These are phyloP conservation scores for Grammothele lineata DNA, from an alignment of 768 basidiomycete species.

Conservation along the genomic window DNA sequence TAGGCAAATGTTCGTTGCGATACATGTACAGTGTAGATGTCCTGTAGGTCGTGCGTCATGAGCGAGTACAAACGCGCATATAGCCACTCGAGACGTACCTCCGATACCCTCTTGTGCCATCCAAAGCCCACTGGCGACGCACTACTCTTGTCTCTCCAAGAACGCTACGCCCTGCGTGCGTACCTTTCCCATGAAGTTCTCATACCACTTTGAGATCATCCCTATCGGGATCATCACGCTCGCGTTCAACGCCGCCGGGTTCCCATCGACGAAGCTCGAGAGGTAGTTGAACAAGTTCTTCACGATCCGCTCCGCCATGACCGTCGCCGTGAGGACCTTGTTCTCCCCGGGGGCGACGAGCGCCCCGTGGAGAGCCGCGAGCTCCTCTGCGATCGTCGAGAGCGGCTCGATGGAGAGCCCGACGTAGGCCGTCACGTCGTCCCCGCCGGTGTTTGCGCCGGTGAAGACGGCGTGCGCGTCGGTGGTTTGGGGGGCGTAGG, in stretches of 20 bases:
- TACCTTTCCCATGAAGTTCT: constrained; percentile 17
- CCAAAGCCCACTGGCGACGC: too few species aligned
- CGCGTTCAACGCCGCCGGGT: constrained; percentile 7
- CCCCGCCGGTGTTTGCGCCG: constrained; percentile 9
- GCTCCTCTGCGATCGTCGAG: constrained; percentile 51
- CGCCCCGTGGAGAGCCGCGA: constrained; percentile 36
- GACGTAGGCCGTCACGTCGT: constrained; percentile 64
- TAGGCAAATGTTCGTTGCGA: too few species aligned
- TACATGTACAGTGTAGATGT: too few species aligned
- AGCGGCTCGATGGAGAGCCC: constrained; percentile 82
- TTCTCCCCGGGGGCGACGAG: constrained; percentile 11
- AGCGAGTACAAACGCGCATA: too few species aligned
- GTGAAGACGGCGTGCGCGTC: constrained; percentile 29
- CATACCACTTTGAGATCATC: constrained; percentile 20
- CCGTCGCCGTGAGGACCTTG: constrained; percentile 30
- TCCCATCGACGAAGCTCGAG: constrained; percentile 17
- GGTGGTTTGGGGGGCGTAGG: constrained; percentile 39
- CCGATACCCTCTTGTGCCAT: too few species aligned
- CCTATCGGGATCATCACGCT: constrained; percentile 16
- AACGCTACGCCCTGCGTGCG: constrained; percentile 16
- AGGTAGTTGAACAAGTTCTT: constrained; percentile 41
- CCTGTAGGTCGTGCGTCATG: too few species aligned
- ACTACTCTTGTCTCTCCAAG: constrained; percentile 16
- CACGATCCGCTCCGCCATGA: constrained; percentile 64
- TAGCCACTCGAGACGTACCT: too few species aligned